phyloP scores from a whole-genome alignment of 768 basidiomycete genomes.

The Psilocybe cubensis region DNA sequence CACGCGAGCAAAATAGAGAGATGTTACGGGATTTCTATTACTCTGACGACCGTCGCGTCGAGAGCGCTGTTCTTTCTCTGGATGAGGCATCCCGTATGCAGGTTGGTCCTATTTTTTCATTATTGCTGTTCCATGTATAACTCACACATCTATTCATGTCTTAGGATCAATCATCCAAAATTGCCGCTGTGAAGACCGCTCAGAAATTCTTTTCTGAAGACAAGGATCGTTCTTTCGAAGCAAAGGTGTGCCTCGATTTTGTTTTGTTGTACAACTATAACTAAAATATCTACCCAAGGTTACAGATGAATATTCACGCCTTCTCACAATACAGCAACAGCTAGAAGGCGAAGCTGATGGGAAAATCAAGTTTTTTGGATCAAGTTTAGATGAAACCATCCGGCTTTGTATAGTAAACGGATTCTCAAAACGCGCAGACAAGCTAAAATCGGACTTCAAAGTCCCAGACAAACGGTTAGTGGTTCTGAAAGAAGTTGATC shows the following conservation, averaged over 20 bases:
- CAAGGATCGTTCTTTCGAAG: slow-evolving; percentile 89
- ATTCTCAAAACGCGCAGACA: slow-evolving; percentile 88
- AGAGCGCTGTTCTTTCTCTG: slow-evolving; percentile 87
- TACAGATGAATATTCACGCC: slow-evolving; percentile 81
- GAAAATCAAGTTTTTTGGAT: slow-evolving; percentile 79
- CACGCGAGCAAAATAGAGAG: slow-evolving; percentile 86
- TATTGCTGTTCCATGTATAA: not conserved
- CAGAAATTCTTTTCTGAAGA: slow-evolving; percentile 96
- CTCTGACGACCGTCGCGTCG: slow-evolving; percentile 93
- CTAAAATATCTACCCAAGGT: slow-evolving; percentile 53
- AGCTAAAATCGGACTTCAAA: slow-evolving; percentile 86
- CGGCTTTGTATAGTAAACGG: slow-evolving; percentile 75
- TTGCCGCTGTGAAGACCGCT: slow-evolving; percentile 76
- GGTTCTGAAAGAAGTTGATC: not conserved
- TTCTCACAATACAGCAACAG: slow-evolving; percentile 84
- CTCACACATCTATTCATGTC: not conserved
- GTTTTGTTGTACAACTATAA: not conserved
- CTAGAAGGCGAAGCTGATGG: slow-evolving; percentile 86
- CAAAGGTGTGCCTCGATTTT: slow-evolving; percentile 58
- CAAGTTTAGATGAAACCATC: slow-evolving; percentile 89
- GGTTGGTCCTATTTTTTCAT: slow-evolving; percentile 40
- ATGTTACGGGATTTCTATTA: slow-evolving; percentile 97
- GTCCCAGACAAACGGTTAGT: slow-evolving; percentile 91
- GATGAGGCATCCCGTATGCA: slow-evolving; percentile 76
- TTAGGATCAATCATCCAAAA: slow-evolving; percentile 75